Evolutionary conservation across 2,329 filamentous ascomycete genomes (phyloP).

Genomic region (Colletotrichum endophyticum): DNA sequence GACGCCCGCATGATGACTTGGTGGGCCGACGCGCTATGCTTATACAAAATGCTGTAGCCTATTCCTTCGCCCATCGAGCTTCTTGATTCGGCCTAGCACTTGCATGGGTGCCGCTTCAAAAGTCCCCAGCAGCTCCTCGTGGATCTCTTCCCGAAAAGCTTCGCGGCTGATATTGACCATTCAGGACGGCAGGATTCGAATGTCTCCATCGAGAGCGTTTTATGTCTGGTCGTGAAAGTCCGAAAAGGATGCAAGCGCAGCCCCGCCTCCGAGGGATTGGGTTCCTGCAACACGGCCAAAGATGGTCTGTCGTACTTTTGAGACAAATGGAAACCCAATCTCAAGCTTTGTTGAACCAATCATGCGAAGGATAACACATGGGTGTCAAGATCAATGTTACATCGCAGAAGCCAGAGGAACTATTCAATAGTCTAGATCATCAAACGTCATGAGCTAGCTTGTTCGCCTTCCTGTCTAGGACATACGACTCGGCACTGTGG

Average conservation of each 20-base stretch:
- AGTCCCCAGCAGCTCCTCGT: background rate
- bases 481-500: background rate
- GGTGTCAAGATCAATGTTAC: background rate
- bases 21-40: background rate
- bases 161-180: background rate
- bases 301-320: background rate
- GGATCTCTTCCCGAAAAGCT: background rate
- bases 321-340: background rate
- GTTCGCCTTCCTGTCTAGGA: background rate
- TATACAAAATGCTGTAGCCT: background rate
- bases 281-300: background rate
- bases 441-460: background rate
- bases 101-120: background rate
- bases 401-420: background rate
- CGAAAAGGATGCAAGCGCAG: background rate
- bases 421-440: background rate
- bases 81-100: slow-evolving; percentile 1
- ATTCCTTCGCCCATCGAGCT: slow-evolving; percentile 1
- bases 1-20: background rate
- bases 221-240: background rate
- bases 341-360: background rate
- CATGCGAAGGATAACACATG: accelerated
- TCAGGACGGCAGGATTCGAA: background rate
- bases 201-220: background rate
- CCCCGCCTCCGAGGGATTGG: slow-evolving; percentile 1